phyloP scores from a whole-genome alignment of 2,329 filamentous ascomycete species.

The Stemphylium lycopersici region DNA sequence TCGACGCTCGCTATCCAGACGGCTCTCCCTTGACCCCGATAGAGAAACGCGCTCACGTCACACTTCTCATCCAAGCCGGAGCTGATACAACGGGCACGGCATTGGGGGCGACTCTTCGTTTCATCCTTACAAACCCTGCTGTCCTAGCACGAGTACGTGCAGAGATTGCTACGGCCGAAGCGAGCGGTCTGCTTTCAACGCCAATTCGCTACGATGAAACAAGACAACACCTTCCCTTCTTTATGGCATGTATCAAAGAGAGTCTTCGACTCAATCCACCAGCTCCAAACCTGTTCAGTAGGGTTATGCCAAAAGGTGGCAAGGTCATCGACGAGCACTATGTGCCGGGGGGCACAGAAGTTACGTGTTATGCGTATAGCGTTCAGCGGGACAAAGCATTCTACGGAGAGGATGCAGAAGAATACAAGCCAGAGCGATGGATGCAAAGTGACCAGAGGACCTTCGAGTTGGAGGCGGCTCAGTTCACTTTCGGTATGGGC shows the following conservation, averaged over 20 bases:
- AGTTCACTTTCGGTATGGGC: slow-evolving; percentile 41
- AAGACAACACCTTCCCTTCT: slow-evolving; percentile 52
- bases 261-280: slow-evolving; percentile 59
- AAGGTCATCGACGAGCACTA: slow-evolving; percentile 50
- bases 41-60: slow-evolving; percentile 48
- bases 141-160: slow-evolving; percentile 23
- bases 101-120: slow-evolving; percentile 41
- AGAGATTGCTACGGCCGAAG: slow-evolving; percentile 33
- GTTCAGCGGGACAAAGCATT: slow-evolving; percentile 54
- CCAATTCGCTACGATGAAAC: slow-evolving; percentile 42
- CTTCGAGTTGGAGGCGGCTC: slow-evolving; percentile 35
- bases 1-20: slow-evolving; percentile 41
- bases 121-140: slow-evolving; percentile 25
- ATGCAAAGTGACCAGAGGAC: slow-evolving; percentile 32
- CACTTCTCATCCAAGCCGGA: slow-evolving; percentile 48
- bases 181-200: slow-evolving; percentile 23
- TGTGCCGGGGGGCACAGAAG: slow-evolving; percentile 52
- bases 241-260: slow-evolving; percentile 59
- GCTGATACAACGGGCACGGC: slow-evolving; percentile 47
- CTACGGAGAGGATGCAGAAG: slow-evolving; percentile 50
- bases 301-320: slow-evolving; percentile 43
- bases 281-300: slow-evolving; percentile 59
- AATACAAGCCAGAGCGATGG: slow-evolving; percentile 53
- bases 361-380: slow-evolving; percentile 57
- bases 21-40: slow-evolving; percentile 35